These are phyloP conservation scores for Gliomastix tumulicola DNA, from an alignment of 2,329 filamentous ascomycete genomes.

Conservation along the genomic window DNA sequence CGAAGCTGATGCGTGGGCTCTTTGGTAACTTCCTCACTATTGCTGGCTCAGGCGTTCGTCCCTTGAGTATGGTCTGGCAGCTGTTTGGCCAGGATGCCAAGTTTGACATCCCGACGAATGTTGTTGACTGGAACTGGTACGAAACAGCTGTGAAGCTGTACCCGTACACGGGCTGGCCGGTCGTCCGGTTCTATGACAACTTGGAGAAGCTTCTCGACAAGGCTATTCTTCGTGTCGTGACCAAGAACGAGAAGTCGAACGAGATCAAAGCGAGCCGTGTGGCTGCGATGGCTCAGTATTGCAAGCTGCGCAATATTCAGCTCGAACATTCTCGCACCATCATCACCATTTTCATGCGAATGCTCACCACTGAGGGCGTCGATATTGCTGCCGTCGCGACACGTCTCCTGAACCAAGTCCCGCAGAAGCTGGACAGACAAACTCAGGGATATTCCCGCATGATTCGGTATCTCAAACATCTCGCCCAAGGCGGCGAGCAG, in stretches of 20 bases:
- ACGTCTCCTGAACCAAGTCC: slow-evolving; percentile 5
- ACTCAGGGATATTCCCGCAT: slow-evolving; percentile 7
- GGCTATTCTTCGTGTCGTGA: slow-evolving; percentile 8
- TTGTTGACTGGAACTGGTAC: slow-evolving; percentile 9
- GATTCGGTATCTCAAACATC: slow-evolving; percentile 7
- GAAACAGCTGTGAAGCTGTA: slow-evolving; percentile 8
- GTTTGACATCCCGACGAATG: slow-evolving; percentile 7
- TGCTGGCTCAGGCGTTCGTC: slow-evolving; percentile 9
- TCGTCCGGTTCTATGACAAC: slow-evolving; percentile 7
- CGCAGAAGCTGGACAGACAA: slow-evolving; percentile 6
- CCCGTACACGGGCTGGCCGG: slow-evolving; percentile 10
- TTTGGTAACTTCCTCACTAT: slow-evolving; percentile 11
- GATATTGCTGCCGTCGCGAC: slow-evolving; percentile 3
- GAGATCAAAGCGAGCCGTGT: slow-evolving; percentile 5
- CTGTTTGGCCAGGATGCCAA: slow-evolving; percentile 7
- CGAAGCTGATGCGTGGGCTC: slow-evolving; percentile 10
- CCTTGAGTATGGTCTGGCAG: slow-evolving; percentile 11
- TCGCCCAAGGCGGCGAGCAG: slow-evolving; percentile 6
- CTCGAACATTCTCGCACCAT: slow-evolving; percentile 10
- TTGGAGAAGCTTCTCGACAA: slow-evolving; percentile 9
- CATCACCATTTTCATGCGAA: slow-evolving; percentile 8
- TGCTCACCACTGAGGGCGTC: slow-evolving; percentile 5
- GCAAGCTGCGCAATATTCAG: slow-evolving; percentile 9
- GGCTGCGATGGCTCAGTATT: slow-evolving; percentile 7
- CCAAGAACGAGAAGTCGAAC: slow-evolving; percentile 7